Percentiles rank a stretch among this genome's conserved stretches.
Conservation (phyloP, 352 stramenopile genomes). For the Phytophthora citrophthora region DNA sequence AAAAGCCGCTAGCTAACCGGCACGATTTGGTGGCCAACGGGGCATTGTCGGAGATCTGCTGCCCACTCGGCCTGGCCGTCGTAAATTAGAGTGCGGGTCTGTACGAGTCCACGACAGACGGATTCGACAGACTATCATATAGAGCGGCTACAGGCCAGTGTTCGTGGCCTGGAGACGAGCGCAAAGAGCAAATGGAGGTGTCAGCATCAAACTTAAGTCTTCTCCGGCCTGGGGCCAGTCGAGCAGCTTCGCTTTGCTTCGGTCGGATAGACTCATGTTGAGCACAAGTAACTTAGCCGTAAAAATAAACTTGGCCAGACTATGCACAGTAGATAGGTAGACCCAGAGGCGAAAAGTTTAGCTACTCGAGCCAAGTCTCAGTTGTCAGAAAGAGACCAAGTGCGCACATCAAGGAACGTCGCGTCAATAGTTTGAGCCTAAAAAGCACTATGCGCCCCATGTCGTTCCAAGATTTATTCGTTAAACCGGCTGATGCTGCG, state of each 20-base stretch:
- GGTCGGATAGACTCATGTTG: neutral
- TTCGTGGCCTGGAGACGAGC: slow-evolving; percentile 12
- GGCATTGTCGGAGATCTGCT: slow-evolving; percentile 24
- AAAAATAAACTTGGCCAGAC: slow-evolving; percentile 12
- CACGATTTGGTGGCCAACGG: neutral
- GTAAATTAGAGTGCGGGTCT: slow-evolving; percentile 1
- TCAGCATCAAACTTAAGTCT: slow-evolving; percentile 16
- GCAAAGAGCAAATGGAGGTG: slow-evolving; percentile 20
- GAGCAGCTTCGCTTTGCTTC: neutral
- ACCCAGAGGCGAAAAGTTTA: slow-evolving; percentile 3
- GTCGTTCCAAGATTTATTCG: slow-evolving; percentile 41
- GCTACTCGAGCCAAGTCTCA: slow-evolving; percentile 22
- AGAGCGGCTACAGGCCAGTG: slow-evolving; percentile 5
- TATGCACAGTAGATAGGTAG: slow-evolving; percentile 5
- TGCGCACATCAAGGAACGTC: slow-evolving; percentile 11
- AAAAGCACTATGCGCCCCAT: slow-evolving; percentile 25
- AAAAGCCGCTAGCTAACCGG: slow-evolving; percentile 4
- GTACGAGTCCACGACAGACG: slow-evolving; percentile 13
- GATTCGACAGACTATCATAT: neutral
- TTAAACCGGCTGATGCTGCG: slow-evolving; percentile 9
- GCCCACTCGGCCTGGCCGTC: slow-evolving; percentile 6
- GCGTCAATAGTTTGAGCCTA: slow-evolving; percentile 1
- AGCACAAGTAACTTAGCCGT: neutral
- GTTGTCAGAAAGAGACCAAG: slow-evolving; percentile 23
- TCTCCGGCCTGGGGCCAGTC: slow-evolving; percentile 6